Evolutionary conservation across 768 basidiomycete species (phyloP).

Genomic region (Boletus subcaerulescens): DNA sequence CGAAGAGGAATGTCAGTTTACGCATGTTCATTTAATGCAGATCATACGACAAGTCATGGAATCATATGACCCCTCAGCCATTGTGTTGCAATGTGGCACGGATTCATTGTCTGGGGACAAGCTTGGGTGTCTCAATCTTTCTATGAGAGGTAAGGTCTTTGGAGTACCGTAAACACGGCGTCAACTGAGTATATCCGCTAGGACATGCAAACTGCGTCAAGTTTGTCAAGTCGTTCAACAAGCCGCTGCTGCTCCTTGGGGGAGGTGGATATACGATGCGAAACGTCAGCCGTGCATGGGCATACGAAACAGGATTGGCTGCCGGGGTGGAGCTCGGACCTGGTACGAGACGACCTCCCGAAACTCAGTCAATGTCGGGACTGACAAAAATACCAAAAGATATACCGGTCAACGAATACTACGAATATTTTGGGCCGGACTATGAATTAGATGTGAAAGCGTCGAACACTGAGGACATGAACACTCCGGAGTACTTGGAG

Average conservation of each 20-base stretch:
- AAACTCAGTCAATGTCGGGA: not conserved
- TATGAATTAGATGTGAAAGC: constrained; percentile 93
- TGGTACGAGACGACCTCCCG: constrained; percentile 43
- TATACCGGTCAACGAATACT: constrained; percentile 98
- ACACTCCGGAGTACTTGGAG: constrained; percentile 88
- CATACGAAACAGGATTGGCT: constrained; percentile 97
- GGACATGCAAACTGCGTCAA: constrained; percentile 97
- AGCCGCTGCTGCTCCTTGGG: constrained; percentile 89
- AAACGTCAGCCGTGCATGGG: constrained; percentile 96
- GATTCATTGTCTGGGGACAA: constrained; percentile 97
- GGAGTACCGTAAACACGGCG: not conserved
- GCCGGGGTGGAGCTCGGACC: constrained; percentile 90
- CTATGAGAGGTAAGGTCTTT: constrained; percentile 72
- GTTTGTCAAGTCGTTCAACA: constrained; percentile 95
- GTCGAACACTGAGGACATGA: constrained; percentile 94
- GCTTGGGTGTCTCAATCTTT: constrained; percentile 92
- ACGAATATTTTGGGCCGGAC: constrained; percentile 98
- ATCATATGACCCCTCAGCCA: constrained; percentile 88
- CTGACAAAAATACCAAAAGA: constrained; percentile 45
- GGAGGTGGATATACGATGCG: constrained; percentile 99
- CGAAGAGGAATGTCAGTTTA: not conserved
- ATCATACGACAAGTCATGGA: constrained; percentile 94
- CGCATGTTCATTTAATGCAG: constrained; percentile 38
- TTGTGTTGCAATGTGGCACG: constrained; percentile 96
- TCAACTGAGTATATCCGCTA: constrained; percentile 24